Evolutionary conservation across 176 grass and related monocot species (phyloP).

Genomic region (Poa annua): DNA sequence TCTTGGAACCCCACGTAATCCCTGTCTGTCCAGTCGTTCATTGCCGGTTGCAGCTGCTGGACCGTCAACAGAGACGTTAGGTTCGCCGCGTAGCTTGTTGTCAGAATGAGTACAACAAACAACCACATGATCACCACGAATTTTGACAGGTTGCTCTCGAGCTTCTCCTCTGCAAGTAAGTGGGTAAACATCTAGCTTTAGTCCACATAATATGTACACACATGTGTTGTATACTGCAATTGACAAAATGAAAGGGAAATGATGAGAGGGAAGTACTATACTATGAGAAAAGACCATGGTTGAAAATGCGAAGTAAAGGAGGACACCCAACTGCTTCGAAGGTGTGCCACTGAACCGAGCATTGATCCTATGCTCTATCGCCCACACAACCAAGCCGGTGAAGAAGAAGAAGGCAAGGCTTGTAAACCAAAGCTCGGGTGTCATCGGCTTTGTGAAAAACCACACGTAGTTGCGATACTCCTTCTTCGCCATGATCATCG

Average conservation of each 20-base stretch:
- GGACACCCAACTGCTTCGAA: constrained; percentile 63
- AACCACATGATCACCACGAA: constrained; percentile 78
- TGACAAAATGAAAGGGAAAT: background rate
- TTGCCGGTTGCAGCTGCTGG: constrained; percentile 69
- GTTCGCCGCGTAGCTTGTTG: constrained; percentile 38
- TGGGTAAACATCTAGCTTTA: background rate
- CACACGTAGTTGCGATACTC: constrained; percentile 52
- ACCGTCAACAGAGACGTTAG: constrained; percentile 24
- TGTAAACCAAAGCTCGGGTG: constrained; percentile 60
- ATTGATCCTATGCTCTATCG: constrained; percentile 77
- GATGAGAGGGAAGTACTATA: constrained; percentile 1
- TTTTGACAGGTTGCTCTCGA: constrained; percentile 85
- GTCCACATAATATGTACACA: background rate
- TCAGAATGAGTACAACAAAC: constrained; percentile 84
- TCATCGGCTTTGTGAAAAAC: constrained; percentile 76
- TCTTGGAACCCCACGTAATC: constrained; percentile 63
- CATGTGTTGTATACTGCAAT: background rate
- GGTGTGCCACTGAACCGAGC: constrained; percentile 61
- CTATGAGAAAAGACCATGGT: constrained; percentile 91
- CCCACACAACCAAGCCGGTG: constrained; percentile 86
- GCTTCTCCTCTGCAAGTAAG: constrained; percentile 69
- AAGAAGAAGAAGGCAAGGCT: constrained; percentile 76
- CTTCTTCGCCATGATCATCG: constrained; percentile 62
- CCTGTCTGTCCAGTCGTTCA: constrained; percentile 52
- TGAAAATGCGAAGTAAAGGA: constrained; percentile 87